Percentiles rank a stretch among this genome's conserved stretches.
phyloP scores from a whole-genome alignment of 768 basidiomycete species.

The Phallus indusiatus region DNA sequence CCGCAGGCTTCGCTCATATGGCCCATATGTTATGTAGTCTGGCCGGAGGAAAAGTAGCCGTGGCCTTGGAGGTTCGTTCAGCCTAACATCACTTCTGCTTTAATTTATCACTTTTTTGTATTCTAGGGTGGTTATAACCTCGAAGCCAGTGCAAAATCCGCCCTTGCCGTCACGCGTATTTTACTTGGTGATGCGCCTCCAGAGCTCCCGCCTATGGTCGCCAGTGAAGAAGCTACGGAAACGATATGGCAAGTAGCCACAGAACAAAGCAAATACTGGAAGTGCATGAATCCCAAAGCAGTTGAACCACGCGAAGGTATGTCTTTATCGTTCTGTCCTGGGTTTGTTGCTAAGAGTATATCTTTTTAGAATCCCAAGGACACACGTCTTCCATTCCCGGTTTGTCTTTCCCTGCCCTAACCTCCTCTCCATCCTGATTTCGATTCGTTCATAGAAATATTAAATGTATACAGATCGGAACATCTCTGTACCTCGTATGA shows the following conservation, averaged over 20 bases:
- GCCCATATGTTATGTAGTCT: constrained; percentile 91
- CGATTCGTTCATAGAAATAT: constrained; percentile 44
- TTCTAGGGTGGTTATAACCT: constrained; percentile 90
- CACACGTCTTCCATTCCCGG: constrained; percentile 63
- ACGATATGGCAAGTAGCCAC: constrained; percentile 82
- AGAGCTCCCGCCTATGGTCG: constrained; percentile 59
- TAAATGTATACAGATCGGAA: constrained; percentile 84
- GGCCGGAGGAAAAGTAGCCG: constrained; percentile 81
- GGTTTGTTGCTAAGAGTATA: not conserved
- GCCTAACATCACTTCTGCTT: not conserved
- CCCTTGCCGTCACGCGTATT: constrained; percentile 77
- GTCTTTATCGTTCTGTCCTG: not conserved
- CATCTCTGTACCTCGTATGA: constrained; percentile 66
- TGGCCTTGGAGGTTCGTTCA: constrained; percentile 77
- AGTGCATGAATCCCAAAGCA: constrained; percentile 68
- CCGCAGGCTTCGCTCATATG: constrained; percentile 95
- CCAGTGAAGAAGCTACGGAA: constrained; percentile 76
- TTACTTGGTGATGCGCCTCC: constrained; percentile 86
- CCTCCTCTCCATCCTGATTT: constrained; percentile 2
- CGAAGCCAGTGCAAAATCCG: constrained; percentile 77
- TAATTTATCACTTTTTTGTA: not conserved
- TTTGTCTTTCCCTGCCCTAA: constrained; percentile 18
- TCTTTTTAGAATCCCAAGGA: constrained; percentile 46
- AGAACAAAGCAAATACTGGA: constrained; percentile 90
- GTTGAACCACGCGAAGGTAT: constrained; percentile 76